These are phyloP conservation scores for Adiantum capillusveneris DNA, from an alignment of 75 land plant species.

Conservation along the genomic window DNA sequence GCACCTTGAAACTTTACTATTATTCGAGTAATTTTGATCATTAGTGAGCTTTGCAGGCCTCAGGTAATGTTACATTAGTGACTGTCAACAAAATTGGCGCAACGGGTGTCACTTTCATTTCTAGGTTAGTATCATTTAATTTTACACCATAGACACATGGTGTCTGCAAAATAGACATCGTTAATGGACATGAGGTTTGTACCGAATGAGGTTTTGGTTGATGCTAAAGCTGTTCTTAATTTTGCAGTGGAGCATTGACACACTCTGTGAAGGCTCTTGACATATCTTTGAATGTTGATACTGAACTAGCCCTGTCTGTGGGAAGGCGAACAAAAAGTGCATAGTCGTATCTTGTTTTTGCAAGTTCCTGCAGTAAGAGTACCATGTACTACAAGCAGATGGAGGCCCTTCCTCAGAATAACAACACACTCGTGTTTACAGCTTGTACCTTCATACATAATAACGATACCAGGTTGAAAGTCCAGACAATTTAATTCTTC, in stretches of 20 bases:
- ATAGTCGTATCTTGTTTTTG: too few relatives aligned
- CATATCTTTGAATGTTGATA: slow-evolving; percentile 87
- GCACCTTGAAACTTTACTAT: too few relatives aligned
- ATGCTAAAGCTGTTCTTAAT: neutral
- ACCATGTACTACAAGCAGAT: too few relatives aligned
- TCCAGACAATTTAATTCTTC: too few relatives aligned
- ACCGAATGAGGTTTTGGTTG: neutral
- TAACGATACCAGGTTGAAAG: too few relatives aligned
- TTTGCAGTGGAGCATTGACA: slow-evolving; percentile 87
- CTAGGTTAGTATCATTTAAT: slow-evolving; percentile 38
- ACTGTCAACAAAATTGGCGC: slow-evolving; percentile 78
- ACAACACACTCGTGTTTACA: too few relatives aligned
- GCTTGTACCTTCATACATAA: too few relatives aligned
- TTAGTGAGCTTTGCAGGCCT: slow-evolving; percentile 44
- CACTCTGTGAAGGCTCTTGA: slow-evolving; percentile 98
- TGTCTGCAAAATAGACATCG: too few relatives aligned
- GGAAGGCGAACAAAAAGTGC: slow-evolving; percentile 67
- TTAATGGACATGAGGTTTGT: neutral
- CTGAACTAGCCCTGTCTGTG: slow-evolving; percentile 67
- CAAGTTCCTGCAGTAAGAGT: too few relatives aligned
- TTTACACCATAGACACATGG: too few relatives aligned
- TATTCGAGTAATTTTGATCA: too few relatives aligned
- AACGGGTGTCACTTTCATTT: slow-evolving; percentile 86
- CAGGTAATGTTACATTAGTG: slow-evolving; percentile 82
- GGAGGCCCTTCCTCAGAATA: too few relatives aligned